Evolutionary conservation across 352 stramenopile species (phyloP), one percentile per base, ranked within the genome.

Genomic region (Pythium biforme): DNA sequence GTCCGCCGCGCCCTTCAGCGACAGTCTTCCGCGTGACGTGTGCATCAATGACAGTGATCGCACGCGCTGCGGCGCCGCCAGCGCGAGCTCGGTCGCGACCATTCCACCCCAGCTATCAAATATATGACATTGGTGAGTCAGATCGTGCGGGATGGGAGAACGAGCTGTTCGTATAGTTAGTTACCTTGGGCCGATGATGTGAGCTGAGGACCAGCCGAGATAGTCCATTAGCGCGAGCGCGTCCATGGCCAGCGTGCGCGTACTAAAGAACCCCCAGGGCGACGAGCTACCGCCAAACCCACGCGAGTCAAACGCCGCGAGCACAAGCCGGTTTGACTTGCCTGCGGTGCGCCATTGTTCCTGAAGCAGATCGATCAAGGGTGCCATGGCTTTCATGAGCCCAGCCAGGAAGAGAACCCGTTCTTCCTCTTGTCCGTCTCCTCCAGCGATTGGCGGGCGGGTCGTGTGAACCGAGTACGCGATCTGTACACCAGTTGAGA

Each of bases 321-420:
- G n/a, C 23, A 26, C 29, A n/a, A 83, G 72, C 0, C 22, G 22
- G 11, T 67, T 64, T 15, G 62, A 58, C n/a, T 67, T 66, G n/a
- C 62, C 57, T n/a, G 56, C 25, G 26, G 59, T 70, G 62, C 25
- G 34, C 56, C 69, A 84, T 47, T 75, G 67, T 20, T 70, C 41
- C 43, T 83, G 49, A 11, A 87, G 31, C 26, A 67, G 55, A 40
- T 80, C 68, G 45, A 87, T 68, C 12, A 77, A 64, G 12, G 75
- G 45, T 59, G 83, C 77, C 48, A 83, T 82, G 29, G 66, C 64
- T 31, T 74, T 65, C 63, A 72, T 70, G 55, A 83, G 76, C 22
- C 75, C 75, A 40, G 77, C 73, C 55, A 87, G 55, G 15, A 84
- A 61, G 29, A 84, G 64, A 22, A 87, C 50, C 27, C 72, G 63